These are phyloP conservation scores for Trichoderma orchidacearum DNA, from an alignment of 495 filamentous ascomycete species.

Conservation along the genomic window DNA sequence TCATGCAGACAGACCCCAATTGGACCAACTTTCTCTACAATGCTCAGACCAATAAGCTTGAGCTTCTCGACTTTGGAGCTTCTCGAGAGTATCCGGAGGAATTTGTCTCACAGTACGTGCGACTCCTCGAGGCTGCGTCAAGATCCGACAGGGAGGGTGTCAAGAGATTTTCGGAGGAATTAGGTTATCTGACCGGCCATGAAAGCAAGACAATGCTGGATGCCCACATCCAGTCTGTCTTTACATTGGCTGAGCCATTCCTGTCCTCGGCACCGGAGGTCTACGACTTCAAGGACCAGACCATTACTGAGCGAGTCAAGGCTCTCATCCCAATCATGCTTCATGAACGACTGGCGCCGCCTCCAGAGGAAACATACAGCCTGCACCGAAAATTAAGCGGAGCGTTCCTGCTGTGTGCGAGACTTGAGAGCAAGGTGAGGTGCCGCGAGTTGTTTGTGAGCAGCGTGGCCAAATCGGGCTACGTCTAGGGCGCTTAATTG, in stretches of 20 bases:
- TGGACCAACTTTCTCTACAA: slow-evolving; percentile 99
- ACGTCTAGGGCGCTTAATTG: neutral
- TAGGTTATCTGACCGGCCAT: slow-evolving; percentile 86
- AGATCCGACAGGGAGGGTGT: slow-evolving; percentile 48
- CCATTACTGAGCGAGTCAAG: slow-evolving; percentile 84
- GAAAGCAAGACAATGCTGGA: slow-evolving; percentile 74
- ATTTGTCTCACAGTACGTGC: slow-evolving; percentile 70
- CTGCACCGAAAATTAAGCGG: slow-evolving; percentile 92
- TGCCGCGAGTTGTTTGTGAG: slow-evolving; percentile 72
- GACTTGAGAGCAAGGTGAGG: slow-evolving; percentile 63
- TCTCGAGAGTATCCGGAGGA: slow-evolving; percentile 67
- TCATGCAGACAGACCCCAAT: slow-evolving; percentile 99
- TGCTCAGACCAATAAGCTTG: slow-evolving; percentile 51
- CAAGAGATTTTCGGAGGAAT: slow-evolving; percentile 53
- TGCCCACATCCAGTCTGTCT: slow-evolving; percentile 68
- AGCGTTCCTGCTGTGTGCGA: slow-evolving; percentile 84
- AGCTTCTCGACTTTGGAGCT: slow-evolving; percentile 93
- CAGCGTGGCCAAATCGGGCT: slow-evolving; percentile 40
- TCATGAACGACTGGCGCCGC: slow-evolving; percentile 71
- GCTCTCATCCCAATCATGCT: slow-evolving; percentile 85
- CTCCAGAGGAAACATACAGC: slow-evolving; percentile 96
- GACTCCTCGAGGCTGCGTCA: slow-evolving; percentile 64
- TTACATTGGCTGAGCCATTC: slow-evolving; percentile 90
- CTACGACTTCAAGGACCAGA: slow-evolving; percentile 89
- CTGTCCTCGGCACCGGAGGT: slow-evolving; percentile 56